Base-by-base conservation (phyloP, 768 basidiomycete genomes). In the Lactarius deliciosus region DNA sequence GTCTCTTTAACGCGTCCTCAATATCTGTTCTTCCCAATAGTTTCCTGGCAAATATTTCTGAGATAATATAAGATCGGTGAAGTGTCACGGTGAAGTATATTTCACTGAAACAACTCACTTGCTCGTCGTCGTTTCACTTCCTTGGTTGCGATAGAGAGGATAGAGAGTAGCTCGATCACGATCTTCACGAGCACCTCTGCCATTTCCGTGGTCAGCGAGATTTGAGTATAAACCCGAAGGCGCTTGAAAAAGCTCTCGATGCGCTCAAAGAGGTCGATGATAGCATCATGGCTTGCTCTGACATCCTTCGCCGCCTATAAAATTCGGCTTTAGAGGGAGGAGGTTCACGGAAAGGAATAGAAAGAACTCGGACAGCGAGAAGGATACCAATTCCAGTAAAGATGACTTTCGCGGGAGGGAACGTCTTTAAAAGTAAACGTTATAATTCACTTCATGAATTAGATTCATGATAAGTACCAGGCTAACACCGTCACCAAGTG, bases 201-300 rank as follows among this genome's bases (percentile, higher is more conserved):
- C 45, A 47, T 47, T 47, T 47, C n/a, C 45, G n/a, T 47, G n/a
- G 45, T 47, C n/a, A 47, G 8, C 45, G 45, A 47, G n/a, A 47
- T 47, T 3, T 47, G 45, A n/a, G 20, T 47, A n/a, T 47, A 47
- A 47, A 47, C 45, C 9, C n/a, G n/a, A n/a, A 47, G 45, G 3
- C 45, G 45, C n/a, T 47, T 47, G 45, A 47, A 47, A 10, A 47
- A 47, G 45, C 45, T 47, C n/a, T 47, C 45, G n/a, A 47, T n/a
- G 8, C 45, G 45, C 9, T 47, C n/a, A 10, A 47, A 47, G 4
- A 47, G n/a, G n/a, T 47, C 45, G 9, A 47, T 47, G 9, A 47
- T 8, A 3, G 45, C 45, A 4, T 6, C n/a, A 0, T 47, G 45
- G 3, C 45, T 47, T n/a, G 20, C n/a, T n/a, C 45, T 47, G 20